These are phyloP conservation scores for Calamus simplicifolius DNA, from an alignment of 176 grass and related monocot species.

Conservation along the genomic window DNA sequence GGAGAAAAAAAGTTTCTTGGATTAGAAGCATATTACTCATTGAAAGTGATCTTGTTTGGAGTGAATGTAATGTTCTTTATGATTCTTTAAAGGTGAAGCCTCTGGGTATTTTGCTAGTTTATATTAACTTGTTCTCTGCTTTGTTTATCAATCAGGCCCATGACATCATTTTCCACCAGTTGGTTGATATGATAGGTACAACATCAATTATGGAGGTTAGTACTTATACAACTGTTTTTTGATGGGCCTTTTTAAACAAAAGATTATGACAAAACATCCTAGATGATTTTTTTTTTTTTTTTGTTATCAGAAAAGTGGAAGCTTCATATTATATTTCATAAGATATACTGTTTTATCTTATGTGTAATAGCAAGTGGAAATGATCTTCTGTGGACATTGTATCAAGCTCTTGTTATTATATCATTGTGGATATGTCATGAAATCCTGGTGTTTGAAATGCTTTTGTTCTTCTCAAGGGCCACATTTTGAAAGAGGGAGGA, in stretches of 20 bases:
- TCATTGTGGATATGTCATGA: too few species aligned
- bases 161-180: neutral
- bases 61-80: neutral
- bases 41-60: neutral
- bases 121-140: neutral
- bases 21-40: too few species aligned
- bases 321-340: too few species aligned
- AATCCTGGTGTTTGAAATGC: too few species aligned
- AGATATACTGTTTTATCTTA: too few species aligned
- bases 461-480: too few species aligned
- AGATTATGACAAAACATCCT: neutral
- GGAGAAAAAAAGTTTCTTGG: too few species aligned
- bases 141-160: constrained; percentile 14
- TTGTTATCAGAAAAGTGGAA: too few species aligned
- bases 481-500: too few species aligned
- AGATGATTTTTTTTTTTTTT: neutral
- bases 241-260: neutral
- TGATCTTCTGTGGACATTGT: too few species aligned
- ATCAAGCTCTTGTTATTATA: too few species aligned
- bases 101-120: neutral
- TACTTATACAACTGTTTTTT: neutral
- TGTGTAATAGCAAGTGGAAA: too few species aligned
- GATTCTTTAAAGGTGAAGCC: neutral
- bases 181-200: constrained; percentile 20
- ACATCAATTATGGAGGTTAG: constrained; percentile 23